Percentiles rank a stretch among this genome's conserved stretches.
These are phyloP conservation scores for Mayamaea pseudoterrestris DNA, from an alignment of 108 stramenopile genomes.

Conservation along the genomic window DNA sequence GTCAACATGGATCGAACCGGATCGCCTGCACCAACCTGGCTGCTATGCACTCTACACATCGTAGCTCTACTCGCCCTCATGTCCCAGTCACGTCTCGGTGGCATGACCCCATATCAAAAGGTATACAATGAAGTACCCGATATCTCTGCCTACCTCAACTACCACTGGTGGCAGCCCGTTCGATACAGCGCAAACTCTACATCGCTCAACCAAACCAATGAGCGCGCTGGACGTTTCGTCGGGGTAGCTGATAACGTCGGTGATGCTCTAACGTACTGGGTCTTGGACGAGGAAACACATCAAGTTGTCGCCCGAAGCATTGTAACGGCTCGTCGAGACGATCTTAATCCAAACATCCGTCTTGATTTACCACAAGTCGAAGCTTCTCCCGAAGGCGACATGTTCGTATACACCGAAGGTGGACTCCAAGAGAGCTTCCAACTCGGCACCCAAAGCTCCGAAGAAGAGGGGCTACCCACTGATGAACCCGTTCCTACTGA, in stretches of 20 bases:
- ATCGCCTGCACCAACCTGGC: conserved; percentile 10
- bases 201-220: not conserved
- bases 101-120: not conserved
- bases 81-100: not conserved
- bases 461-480: no score
- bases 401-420: no score
- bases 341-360: no score
- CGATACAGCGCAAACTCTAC: conserved; percentile 1
- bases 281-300: not conserved
- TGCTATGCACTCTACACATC: conserved; percentile 12
- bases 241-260: conserved; percentile 11
- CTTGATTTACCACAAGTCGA: no score
- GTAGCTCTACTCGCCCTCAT: conserved; percentile 4
- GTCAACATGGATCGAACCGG: conserved; percentile 14
- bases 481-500: no score
- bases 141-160: conserved; percentile 9
- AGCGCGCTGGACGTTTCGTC: conserved; percentile 4
- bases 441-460: no score
- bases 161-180: conserved; percentile 9
- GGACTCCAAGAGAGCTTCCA: no score
- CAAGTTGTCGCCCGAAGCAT: not conserved
- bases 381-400: no score
- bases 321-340: no score
- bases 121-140: conserved; percentile 7
- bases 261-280: conserved; percentile 2